Percentiles rank a stretch among this genome's conserved stretches.
phyloP scores from a whole-genome alignment of 2,329 filamentous ascomycete genomes.

The Neofusicoccum umdonicola region DNA sequence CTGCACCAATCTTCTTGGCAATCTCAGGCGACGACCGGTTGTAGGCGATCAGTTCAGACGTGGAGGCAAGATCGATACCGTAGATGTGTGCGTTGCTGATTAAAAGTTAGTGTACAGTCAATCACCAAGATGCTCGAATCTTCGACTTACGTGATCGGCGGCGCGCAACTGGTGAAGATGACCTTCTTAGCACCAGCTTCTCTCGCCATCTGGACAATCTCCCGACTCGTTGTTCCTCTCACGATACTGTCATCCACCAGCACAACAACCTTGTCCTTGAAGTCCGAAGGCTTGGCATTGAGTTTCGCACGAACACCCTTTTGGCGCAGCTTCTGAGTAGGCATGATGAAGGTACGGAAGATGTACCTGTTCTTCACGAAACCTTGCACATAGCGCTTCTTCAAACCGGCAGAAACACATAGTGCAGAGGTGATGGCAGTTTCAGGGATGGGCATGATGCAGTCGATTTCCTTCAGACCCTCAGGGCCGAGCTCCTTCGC shows the following conservation, averaged over 20 bases:
- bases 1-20: constrained; percentile 67
- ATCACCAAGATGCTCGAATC: not conserved
- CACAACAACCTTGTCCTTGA: constrained; percentile 74
- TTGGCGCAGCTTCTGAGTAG: constrained; percentile 74
- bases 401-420: constrained; percentile 69
- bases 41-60: constrained; percentile 69
- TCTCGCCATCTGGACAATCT: constrained; percentile 79
- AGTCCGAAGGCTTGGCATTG: constrained; percentile 81
- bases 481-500: constrained; percentile 65
- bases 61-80: constrained; percentile 72
- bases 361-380: constrained; percentile 91
- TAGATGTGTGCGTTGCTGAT: constrained; percentile 76
- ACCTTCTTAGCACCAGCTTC: constrained; percentile 81
- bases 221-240: constrained; percentile 75
- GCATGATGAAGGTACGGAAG: constrained; percentile 84
- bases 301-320: constrained; percentile 89
- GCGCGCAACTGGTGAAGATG: constrained; percentile 78
- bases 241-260: constrained; percentile 91
- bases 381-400: constrained; percentile 74
- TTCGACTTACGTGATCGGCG: constrained; percentile 63
- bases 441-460: constrained; percentile 79
- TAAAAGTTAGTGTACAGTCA: not conserved
- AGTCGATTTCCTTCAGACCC: constrained; percentile 72
- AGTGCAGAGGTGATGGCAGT: constrained; percentile 80
- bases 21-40: constrained; percentile 61